phyloP scores from a whole-genome alignment of 768 basidiomycete genomes.

The Leccinellum luteum region DNA sequence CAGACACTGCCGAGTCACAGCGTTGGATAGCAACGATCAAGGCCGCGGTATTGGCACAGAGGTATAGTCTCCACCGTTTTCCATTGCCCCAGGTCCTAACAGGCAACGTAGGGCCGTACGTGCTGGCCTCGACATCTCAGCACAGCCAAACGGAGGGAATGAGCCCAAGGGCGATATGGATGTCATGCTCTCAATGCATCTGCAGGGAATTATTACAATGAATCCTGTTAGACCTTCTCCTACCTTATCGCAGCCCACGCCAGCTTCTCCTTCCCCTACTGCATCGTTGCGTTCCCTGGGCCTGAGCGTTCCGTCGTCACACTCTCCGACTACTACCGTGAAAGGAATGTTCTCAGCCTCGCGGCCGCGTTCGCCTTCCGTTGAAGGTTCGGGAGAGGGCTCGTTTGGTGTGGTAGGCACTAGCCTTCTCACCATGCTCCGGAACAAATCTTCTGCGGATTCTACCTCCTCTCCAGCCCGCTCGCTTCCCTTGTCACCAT shows the following conservation, averaged over 20 bases:
- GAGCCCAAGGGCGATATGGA: constrained; percentile 82
- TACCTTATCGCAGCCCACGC: constrained; percentile 10
- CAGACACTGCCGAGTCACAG: constrained; percentile 59
- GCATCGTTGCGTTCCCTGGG: constrained; percentile 29
- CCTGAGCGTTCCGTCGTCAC: constrained; percentile 15
- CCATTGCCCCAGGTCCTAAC: not conserved
- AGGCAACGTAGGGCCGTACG: constrained; percentile 52
- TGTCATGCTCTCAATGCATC: constrained; percentile 77
- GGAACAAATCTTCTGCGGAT: constrained; percentile 37
- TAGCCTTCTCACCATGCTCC: constrained; percentile 52
- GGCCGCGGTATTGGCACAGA: constrained; percentile 64
- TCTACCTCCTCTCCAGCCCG: constrained; percentile 22
- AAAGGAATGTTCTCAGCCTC: constrained; percentile 26
- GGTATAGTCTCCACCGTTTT: constrained; percentile 38
- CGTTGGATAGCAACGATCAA: constrained; percentile 78
- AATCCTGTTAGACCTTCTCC: constrained; percentile 12
- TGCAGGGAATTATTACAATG: constrained; percentile 52
- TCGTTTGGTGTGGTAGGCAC: constrained; percentile 57
- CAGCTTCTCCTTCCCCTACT: constrained; percentile 29
- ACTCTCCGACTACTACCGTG: constrained; percentile 13
- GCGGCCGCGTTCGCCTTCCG: constrained; percentile 30
- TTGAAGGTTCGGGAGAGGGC: constrained; percentile 50
- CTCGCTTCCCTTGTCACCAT: constrained; percentile 33
- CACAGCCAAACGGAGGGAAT: constrained; percentile 39
- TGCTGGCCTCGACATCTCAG: constrained; percentile 56